A percentile compares a stretch with the other conserved stretches of the same genome.
Conservation (phyloP, 257 asterid species). For the Vinca minor region DNA sequence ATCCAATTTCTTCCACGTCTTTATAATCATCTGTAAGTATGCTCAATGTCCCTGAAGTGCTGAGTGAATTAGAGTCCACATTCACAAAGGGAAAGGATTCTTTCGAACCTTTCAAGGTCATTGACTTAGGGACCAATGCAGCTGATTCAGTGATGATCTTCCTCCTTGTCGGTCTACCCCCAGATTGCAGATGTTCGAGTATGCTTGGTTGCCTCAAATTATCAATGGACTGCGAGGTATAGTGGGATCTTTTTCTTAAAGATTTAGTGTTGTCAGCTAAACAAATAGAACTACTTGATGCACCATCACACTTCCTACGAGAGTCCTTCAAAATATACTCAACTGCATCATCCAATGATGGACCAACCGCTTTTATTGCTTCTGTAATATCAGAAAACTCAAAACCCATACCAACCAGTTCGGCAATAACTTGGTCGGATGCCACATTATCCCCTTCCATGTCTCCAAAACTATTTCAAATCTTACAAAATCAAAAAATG, state of each 20-base stretch:
- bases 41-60: constrained; percentile 10
- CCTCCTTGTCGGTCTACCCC: constrained; percentile 29
- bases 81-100: constrained; percentile 17
- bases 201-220: constrained; percentile 49
- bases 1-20: constrained; percentile 29
- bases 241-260: constrained; percentile 28
- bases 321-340: constrained; percentile 53
- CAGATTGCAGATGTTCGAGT: constrained; percentile 30
- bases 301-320: constrained; percentile 24
- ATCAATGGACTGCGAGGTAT: constrained; percentile 24
- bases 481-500: not conserved
- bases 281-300: constrained; percentile 31
- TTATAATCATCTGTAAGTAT: constrained; percentile 21
- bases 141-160: constrained; percentile 17
- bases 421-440: constrained; percentile 45
- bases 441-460: constrained; percentile 32
- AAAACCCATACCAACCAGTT: constrained; percentile 63
- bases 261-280: constrained; percentile 15
- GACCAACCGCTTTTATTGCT: constrained; percentile 56
- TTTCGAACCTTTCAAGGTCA: constrained; percentile 14
- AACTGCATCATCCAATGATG: constrained; percentile 44
- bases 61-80: constrained; percentile 12
- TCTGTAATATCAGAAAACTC: constrained; percentile 38
- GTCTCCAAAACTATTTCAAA: constrained; percentile 6
- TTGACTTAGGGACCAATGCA: constrained; percentile 13